Percentiles rank a stretch among this genome's conserved stretches.
Conservation (phyloP, 78 protist genomes). For the Emiliania huxleyi region DNA sequence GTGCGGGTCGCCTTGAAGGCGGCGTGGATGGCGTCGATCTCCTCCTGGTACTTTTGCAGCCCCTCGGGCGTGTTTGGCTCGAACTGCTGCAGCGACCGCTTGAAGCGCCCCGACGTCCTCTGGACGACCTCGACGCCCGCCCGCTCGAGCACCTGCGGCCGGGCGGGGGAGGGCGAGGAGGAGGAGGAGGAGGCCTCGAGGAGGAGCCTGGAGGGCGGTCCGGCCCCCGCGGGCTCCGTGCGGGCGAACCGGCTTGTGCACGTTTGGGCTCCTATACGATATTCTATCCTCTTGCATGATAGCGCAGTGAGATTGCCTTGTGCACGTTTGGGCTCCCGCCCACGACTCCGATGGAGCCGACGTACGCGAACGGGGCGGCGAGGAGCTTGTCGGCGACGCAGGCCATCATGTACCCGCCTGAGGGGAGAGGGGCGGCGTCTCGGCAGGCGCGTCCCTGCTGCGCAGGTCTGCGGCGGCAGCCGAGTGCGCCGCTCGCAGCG, state of each 20-base stretch:
- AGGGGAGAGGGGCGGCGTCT: too few species aligned
- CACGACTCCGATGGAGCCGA: background rate
- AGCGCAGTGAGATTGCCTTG: too few species aligned
- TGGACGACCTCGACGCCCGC: background rate
- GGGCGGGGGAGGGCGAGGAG: too few species aligned
- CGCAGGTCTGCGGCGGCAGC: too few species aligned
- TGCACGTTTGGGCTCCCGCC: background rate
- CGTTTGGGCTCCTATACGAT: too few species aligned
- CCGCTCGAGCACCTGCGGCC: background rate
- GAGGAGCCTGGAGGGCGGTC: too few species aligned
- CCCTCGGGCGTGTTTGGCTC: background rate
- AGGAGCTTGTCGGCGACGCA: background rate
- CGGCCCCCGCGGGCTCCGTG: too few species aligned
- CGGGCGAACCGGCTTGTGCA: too few species aligned
- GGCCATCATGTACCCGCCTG: constrained; percentile 1
- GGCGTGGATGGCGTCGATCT: background rate
- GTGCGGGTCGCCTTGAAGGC: background rate
- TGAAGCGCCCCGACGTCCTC: background rate
- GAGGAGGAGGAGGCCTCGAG: too few species aligned
- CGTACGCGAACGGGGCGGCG: background rate
- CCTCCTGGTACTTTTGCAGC: background rate
- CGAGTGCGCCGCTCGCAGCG: background rate
- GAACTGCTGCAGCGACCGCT: background rate
- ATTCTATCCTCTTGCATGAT: too few species aligned
- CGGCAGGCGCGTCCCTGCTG: too few species aligned